phyloP scores from a whole-genome alignment of 1,284 basidiomycete species.

The Heterobasidion irregulare region DNA sequence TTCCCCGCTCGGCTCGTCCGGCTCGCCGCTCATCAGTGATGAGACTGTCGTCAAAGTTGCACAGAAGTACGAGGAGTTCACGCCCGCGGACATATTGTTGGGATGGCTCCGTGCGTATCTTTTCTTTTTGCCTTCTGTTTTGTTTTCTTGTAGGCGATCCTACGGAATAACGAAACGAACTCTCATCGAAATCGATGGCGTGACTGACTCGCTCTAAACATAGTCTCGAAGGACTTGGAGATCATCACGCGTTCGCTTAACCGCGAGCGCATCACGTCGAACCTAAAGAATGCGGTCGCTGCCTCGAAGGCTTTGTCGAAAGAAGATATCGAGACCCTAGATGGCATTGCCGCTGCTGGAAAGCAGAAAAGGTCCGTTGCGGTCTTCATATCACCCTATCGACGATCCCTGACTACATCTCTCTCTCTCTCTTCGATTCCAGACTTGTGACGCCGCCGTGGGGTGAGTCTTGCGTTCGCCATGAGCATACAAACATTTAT shows the following conservation, averaged over 20 bases:
- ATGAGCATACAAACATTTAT: neutral
- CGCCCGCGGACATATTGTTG: neutral
- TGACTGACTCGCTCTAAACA: slow-evolving; percentile 6
- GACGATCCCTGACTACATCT: neutral
- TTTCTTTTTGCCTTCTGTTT: neutral
- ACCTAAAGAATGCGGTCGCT: slow-evolving; percentile 46
- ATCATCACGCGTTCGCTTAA: slow-evolving; percentile 77
- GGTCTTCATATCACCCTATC: neutral
- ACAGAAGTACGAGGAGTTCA: neutral
- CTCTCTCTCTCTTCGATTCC: neutral
- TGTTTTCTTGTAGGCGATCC: neutral
- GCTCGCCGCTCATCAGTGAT: neutral
- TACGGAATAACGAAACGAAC: neutral
- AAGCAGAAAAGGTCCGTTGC: slow-evolving; percentile 42
- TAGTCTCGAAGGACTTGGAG: slow-evolving; percentile 58
- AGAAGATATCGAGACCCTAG: slow-evolving; percentile 56
- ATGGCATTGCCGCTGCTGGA: slow-evolving; percentile 58
- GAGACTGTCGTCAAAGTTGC: neutral
- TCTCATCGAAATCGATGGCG: too few relatives aligned
- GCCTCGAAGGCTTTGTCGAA: slow-evolving; percentile 43
- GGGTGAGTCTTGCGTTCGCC: slow-evolving; percentile 36
- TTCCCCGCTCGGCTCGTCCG: neutral
- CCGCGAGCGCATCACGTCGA: slow-evolving; percentile 62
- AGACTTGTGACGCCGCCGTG: slow-evolving; percentile 58
- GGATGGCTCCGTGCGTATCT: neutral